A percentile compares a stretch with the other conserved stretches of the same genome.
Evolutionary conservation across 2,329 filamentous ascomycete genomes (phyloP).

Genomic region (Penicillium psychrosexuale): DNA sequence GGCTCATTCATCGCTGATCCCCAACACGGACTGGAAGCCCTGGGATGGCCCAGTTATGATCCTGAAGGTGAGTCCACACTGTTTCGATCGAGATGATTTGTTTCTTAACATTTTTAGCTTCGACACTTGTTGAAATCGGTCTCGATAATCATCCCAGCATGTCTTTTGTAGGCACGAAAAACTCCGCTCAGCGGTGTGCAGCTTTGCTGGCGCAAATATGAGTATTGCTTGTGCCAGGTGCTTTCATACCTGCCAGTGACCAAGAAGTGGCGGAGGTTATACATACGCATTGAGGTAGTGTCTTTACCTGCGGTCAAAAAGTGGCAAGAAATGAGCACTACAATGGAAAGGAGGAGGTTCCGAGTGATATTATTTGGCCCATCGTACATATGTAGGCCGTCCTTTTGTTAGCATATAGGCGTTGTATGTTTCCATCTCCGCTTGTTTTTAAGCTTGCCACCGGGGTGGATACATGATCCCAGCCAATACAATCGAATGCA

Average conservation of each 20-base stretch:
- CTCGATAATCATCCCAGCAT: background rate
- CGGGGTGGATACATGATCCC: no score
- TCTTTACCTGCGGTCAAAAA: no score
- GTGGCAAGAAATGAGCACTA: no score
- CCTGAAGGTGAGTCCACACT: slow-evolving; percentile 7
- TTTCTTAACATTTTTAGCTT: background rate
- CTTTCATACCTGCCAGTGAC: no score
- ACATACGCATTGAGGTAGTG: no score
- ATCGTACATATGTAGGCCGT: no score
- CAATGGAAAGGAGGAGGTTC: no score
- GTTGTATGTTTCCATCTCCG: no score
- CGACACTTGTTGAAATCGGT: background rate
- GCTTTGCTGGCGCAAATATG: background rate
- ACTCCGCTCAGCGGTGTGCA: background rate
- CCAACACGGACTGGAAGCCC: slow-evolving; percentile 26
- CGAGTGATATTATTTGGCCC: no score
- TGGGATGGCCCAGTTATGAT: slow-evolving; percentile 40
- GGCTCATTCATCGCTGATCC: slow-evolving; percentile 41
- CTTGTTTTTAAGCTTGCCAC: no score
- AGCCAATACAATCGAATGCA: background rate
- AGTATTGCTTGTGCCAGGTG: background rate
- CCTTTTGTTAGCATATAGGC: no score
- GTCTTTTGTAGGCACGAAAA: background rate
- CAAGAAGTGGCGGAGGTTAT: no score
- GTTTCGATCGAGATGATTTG: background rate